Evolutionary conservation across 2,329 filamentous ascomycete genomes (phyloP), one percentile per base, ranked within the genome.

Genomic region (Cordyceps fumosorosea): DNA sequence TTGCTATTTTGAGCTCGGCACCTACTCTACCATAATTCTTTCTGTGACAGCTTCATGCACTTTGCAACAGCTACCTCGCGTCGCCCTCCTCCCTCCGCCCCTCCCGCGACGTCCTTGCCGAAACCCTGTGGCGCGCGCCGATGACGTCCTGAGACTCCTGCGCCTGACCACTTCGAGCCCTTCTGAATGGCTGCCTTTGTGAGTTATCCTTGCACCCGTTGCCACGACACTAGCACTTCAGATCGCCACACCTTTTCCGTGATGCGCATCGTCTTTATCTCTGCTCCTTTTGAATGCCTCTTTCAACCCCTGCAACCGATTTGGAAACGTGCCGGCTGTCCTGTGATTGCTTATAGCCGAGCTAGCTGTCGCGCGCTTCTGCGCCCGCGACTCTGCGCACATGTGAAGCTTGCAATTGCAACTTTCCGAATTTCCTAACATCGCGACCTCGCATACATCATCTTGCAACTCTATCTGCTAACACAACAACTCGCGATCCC

Each of bases 161-260:
- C 60, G 60, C 60, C 54, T 62, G 60, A 62, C 60, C 54, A 52
- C 37, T 22, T 26, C 20, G 20, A 62, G 55, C 60, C 47, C 54
- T 52, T 62, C 60, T 62, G 54, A 58, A 62, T 62, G 60, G 60
- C 60, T 58, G 60, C 54, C 47, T 57, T 62, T 57, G 60, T 62
- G 60, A 62, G 60, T 58, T 45, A 45, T 54, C 60, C 48, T 12
- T 62, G 56, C 47, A 32, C 8, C 29, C 47, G 24, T 37, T 45
- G 37, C 37, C 42, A 34, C 24, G 18, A 5, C 56, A 44, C 48
- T 52, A 32, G 29, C 16, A 22, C 20, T 37, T 10, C 22, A 37
- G 12, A 58, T 56, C 20, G 11, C 16, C 40, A 20, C 34, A 29
- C 44, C 47, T 11, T 24, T 37, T 24, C 10, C 10, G 14, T 12